These are phyloP conservation scores for Pichia sp. DNA, from an alignment of 1,139 yeast species.

Conservation along the genomic window DNA sequence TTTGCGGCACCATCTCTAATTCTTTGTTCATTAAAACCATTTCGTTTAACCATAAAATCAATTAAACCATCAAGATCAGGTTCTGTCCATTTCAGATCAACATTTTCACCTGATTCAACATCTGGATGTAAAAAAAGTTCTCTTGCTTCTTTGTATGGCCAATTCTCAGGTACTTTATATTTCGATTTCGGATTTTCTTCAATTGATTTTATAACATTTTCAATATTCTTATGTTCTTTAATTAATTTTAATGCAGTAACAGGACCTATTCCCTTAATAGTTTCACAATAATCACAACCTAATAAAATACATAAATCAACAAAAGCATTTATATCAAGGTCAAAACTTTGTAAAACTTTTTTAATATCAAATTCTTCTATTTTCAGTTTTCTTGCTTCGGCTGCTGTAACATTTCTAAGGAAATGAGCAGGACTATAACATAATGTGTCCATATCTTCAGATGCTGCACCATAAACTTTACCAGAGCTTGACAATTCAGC, in stretches of 20 bases:
- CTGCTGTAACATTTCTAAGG: conserved; percentile 83
- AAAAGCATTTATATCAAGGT: conserved; percentile 64
- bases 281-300: conserved; percentile 97
- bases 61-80: conserved; percentile 75
- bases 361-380: conserved; percentile 74
- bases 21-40: conserved; percentile 90
- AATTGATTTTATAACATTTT: conserved; percentile 64
- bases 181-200: conserved; percentile 56
- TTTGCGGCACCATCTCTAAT: conserved; percentile 83
- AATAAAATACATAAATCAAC: conserved; percentile 86
- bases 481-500: conserved; percentile 87
- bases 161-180: conserved; percentile 82
- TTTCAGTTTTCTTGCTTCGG: conserved; percentile 91
- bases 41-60: conserved; percentile 63
- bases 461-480: conserved; percentile 93
- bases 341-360: conserved; percentile 70
- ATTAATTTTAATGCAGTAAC: conserved; percentile 86
- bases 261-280: conserved; percentile 93
- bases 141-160: conserved; percentile 92
- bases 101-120: conserved; percentile 51
- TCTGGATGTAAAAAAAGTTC: conserved; percentile 79
- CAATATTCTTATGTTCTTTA: conserved; percentile 77
- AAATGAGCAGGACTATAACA: conserved; percentile 84
- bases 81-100: conserved; percentile 67
- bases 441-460: conserved; percentile 98